Percentiles rank a stretch among this genome's conserved stretches.
Evolutionary conservation across 345 rosid genomes (phyloP).

Genomic region (Citrus inodora): DNA sequence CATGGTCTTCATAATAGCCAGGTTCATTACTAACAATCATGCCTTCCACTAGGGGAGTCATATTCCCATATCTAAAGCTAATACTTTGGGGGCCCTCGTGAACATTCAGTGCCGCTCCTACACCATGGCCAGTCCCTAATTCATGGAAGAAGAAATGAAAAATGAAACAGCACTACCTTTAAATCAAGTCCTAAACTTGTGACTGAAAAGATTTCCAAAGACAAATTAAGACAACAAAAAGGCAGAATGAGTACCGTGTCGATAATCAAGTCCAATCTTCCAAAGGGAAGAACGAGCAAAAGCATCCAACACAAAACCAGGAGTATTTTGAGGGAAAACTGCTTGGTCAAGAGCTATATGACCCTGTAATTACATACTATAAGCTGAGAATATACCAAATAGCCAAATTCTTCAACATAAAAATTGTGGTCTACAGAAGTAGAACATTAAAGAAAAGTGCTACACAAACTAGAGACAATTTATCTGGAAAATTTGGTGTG

Average conservation of each 20-base stretch:
- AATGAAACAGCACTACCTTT: neutral
- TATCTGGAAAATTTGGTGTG: neutral
- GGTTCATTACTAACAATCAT: constrained; percentile 99
- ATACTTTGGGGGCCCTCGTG: constrained; percentile 99
- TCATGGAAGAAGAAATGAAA: constrained; percentile 18
- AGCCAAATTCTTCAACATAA: neutral
- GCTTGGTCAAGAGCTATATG: constrained; percentile 97
- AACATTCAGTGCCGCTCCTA: constrained; percentile 93
- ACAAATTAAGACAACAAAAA: constrained; percentile 1
- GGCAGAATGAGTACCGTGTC: constrained; percentile 60
- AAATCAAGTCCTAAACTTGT: neutral
- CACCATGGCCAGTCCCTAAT: constrained; percentile 96
- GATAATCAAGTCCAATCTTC: constrained; percentile 96
- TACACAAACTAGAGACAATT: neutral
- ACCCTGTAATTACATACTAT: constrained; percentile 52
- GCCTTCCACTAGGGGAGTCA: constrained; percentile 72
- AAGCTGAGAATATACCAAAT: constrained; percentile 4
- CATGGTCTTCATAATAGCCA: constrained; percentile 94
- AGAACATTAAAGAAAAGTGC: neutral
- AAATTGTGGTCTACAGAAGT: constrained; percentile 3
- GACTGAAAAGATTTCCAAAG: neutral
- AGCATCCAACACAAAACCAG: constrained; percentile 89
- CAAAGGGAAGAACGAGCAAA: constrained; percentile 93
- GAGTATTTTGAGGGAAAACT: constrained; percentile 86
- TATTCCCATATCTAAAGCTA: constrained; percentile 84